Conservation (phyloP, 2,329 filamentous ascomycete genomes). For the Celoporthe dispersa region DNA sequence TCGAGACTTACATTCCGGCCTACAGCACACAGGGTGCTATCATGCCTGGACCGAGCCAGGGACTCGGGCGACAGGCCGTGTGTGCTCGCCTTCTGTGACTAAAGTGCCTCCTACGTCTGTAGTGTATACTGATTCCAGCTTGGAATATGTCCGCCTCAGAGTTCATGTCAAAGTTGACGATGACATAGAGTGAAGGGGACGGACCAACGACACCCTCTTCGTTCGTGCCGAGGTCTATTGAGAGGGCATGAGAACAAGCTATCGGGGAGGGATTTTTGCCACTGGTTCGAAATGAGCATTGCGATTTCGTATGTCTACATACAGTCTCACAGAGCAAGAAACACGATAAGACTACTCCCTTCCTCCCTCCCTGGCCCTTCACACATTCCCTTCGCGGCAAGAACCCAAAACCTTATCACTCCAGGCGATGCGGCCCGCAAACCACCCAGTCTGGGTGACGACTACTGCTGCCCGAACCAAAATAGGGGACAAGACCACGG, state of each 20-base stretch:
- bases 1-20: background rate
- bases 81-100: background rate
- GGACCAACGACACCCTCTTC: too few relatives aligned
- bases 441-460: background rate
- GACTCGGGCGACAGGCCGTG: background rate
- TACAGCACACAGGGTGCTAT: background rate
- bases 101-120: background rate
- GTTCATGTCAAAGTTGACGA: background rate
- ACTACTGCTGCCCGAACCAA: background rate
- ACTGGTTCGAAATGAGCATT: too few relatives aligned
- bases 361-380: too few relatives aligned
- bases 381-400: background rate
- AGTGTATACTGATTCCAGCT: too few relatives aligned
- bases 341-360: too few relatives aligned
- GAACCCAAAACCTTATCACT: background rate
- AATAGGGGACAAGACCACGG: background rate
- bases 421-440: background rate
- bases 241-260: too few relatives aligned
- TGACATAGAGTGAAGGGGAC: background rate
- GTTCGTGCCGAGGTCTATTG: too few relatives aligned
- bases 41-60: background rate
- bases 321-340: too few relatives aligned
- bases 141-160: too few relatives aligned
- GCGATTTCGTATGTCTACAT: too few relatives aligned
- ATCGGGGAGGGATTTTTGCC: too few relatives aligned